These are phyloP conservation scores for Claviceps purpurea DNA, from an alignment of 2,329 filamentous ascomycete genomes.

Conservation along the genomic window DNA sequence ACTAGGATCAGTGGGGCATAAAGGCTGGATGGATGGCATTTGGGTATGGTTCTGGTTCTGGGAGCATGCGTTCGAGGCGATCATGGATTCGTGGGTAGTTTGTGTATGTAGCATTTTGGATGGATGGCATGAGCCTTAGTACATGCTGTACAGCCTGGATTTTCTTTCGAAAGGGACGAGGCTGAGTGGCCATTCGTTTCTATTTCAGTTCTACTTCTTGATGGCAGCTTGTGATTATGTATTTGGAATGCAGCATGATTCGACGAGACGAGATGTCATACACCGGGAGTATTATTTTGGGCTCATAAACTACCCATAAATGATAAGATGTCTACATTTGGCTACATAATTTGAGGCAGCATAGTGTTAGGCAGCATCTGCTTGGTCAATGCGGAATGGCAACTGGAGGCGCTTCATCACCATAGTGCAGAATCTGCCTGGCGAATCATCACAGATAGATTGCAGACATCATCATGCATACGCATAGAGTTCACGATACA, in stretches of 20 bases:
- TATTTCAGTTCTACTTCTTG: not conserved
- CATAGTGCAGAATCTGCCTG: not conserved
- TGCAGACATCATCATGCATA: not conserved
- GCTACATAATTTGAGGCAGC: no score
- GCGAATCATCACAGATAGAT: not conserved
- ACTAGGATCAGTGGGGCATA: not conserved
- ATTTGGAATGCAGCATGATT: no score
- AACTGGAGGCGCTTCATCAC: not conserved
- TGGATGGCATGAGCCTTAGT: not conserved
- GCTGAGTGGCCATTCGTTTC: not conserved
- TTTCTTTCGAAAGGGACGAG: not conserved
- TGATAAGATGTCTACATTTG: no score
- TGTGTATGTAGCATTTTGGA: constrained; percentile 2
- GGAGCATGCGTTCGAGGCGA: not conserved
- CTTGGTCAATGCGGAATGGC: not conserved
- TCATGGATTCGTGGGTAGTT: not conserved
- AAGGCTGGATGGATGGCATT: not conserved
- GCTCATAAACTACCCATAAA: no score
- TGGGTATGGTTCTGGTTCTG: not conserved
- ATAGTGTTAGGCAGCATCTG: no score
- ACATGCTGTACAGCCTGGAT: not conserved
- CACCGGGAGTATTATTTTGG: no score
- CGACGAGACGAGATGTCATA: no score
- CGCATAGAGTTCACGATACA: not conserved
- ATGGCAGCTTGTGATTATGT: not conserved